These are phyloP conservation scores for Anisodus acutangulus DNA, from an alignment of 257 asterid genomes.

Conservation along the genomic window DNA sequence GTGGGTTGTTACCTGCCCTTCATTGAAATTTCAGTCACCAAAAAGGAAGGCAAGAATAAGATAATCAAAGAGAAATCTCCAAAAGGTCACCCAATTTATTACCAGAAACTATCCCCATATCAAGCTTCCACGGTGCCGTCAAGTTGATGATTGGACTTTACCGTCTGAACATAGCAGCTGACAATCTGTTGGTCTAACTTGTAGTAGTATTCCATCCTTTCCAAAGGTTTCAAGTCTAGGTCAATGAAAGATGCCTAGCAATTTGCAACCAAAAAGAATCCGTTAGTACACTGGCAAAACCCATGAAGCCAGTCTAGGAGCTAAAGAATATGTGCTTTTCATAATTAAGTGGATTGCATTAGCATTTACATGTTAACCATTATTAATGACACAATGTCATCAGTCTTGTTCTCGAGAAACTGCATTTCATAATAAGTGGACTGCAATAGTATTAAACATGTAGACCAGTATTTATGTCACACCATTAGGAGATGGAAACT, in stretches of 20 bases:
- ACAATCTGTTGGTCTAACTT: conserved; percentile 79
- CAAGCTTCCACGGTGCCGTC: not conserved
- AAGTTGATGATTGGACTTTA: conserved; percentile 36
- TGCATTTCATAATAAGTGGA: conserved; percentile 6
- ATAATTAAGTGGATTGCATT: conserved; percentile 25
- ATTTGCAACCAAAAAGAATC: conserved; percentile 29
- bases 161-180: conserved; percentile 56
- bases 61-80: not conserved
- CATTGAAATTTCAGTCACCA: not conserved
- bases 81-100: not conserved
- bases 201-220: conserved; percentile 78
- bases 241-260: conserved; percentile 80
- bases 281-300: conserved; percentile 23
- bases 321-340: not conserved
- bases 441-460: not conserved
- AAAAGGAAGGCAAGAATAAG: not conserved
- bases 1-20: not conserved
- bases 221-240: conserved; percentile 87
- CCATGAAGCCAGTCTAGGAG: not conserved
- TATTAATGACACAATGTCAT: not conserved
- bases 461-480: not conserved
- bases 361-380: not conserved
- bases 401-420: conserved; percentile 8
- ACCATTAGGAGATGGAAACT: conserved; percentile 5
- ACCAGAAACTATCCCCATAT: not conserved